Evolutionary conservation across 192 early-diverging fungal species (phyloP), one percentile per base, ranked within the genome.

Genomic region (Haplosporangium gracile): DNA sequence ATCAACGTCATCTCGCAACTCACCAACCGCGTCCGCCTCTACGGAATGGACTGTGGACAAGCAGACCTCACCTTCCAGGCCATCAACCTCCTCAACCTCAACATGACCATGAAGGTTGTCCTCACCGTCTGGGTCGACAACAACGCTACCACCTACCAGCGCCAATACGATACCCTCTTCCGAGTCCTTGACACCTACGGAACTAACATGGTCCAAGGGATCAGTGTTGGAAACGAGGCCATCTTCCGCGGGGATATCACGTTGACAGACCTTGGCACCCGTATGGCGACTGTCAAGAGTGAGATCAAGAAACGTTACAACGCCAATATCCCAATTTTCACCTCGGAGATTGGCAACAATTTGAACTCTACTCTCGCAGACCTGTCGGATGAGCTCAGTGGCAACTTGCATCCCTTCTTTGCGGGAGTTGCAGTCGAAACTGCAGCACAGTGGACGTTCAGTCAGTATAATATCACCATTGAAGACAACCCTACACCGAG

Each of bases 401-500:
- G 91, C 63, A 92, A 95, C 76, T 89, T 92, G 34, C 93, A 93
- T 89, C 94, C 94, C 6, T 95, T 92, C 90, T 93, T 92, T 91
- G 90, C 90, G 71, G 93, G 91, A 75, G 85, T 79, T 9, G 68
- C 73, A 36, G 89, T 91, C 22, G 75, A 89, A 13, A 82, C 82
- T 5, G 91, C 91, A 13, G 89, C 91, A 71, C 73, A 79, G 72
- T 93, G 91, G 89, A 88, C 91, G 26, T 89, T 93, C 55, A 71
- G 77, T 42, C 91, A 93, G 70, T 89, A 88, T 55, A 74, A 93
- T 39, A 68, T 89, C 32, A 74, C 87, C 36, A 87, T 91, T 29
- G 47, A 42, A 38, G 87, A 77, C 1, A 75, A 89, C n/a, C 91
- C 93, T 0, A 82, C 78, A 11, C 36, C 57, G 11, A 87, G 83